Base-by-base conservation (phyloP, 345 rosid genomes). In the Salix viminalis region DNA sequence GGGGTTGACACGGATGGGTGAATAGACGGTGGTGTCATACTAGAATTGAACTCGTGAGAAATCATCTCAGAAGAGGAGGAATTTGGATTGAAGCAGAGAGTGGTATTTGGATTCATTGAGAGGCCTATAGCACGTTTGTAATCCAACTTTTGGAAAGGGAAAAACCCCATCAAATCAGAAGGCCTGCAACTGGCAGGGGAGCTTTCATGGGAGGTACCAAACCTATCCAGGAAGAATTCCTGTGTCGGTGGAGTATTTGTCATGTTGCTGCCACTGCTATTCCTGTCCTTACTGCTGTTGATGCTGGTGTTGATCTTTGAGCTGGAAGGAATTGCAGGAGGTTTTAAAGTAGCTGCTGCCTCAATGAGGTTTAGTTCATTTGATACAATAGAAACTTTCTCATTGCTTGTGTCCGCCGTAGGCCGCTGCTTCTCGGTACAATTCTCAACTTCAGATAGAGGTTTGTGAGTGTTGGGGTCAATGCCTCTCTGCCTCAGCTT, bases 141-240 rank as follows among this genome's bases (percentile, higher is more conserved):
- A 76, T 82, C 85, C 82, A 88, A 71, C 79, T 90, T 90, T 79
- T 88, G 96, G 60, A 87, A 84, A 68, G 90, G 83, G 70, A 90
- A 86, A 85, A 79, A 86, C 19, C 82, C 86, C 32, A 76, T 67
- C 72, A 85, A 79, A 82, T 88, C 92, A 12, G 87, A 73, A 41
- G 82, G 72, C 78, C 77, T 69, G 76, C 76, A 81, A 61, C 52
- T 71, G 32, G 77, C 41, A 34, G 81, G 41, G 65, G 77, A 65
- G 77, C 70, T 78, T 64, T 78, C 83, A 67, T 71, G 75, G 54
- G 78, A 36, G 41, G 75, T 70, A 48, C 74, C 70, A 72, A 82
- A 85, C 41, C 86, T 88, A 66, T 86, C 90, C 5, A 82, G 70
- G 81, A 84, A 86, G 72, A 87, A 84, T 48, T 88, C 90, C 80